Evolutionary conservation across 805 yeast genomes (phyloP).

Genomic region (Yamadazyma olivae): DNA sequence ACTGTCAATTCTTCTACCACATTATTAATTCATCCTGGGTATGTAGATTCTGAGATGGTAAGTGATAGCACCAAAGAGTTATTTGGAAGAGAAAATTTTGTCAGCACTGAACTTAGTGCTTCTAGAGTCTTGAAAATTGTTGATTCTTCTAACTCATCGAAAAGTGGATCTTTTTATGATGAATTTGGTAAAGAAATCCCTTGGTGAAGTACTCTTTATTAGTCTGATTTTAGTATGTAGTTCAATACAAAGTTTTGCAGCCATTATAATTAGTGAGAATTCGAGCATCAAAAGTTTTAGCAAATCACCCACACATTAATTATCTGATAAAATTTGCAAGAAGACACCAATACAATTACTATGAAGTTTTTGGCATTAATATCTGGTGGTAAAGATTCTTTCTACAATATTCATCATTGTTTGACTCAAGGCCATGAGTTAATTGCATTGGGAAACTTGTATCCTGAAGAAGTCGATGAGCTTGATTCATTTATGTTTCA

Average conservation of each 20-base stretch:
- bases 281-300: too few relatives aligned
- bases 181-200: slow-evolving; percentile 2
- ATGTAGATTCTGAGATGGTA: slow-evolving; percentile 24
- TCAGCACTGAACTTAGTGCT: slow-evolving; percentile 4
- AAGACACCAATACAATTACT: too few relatives aligned
- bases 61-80: neutral
- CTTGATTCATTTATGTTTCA: slow-evolving; percentile 96
- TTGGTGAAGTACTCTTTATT: neutral
- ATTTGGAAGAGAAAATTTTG: slow-evolving; percentile 1
- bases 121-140: neutral
- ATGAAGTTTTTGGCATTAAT: slow-evolving; percentile 93
- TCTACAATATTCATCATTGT: slow-evolving; percentile 85
- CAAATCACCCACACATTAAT: too few relatives aligned
- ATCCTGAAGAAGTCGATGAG: slow-evolving; percentile 52
- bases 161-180: slow-evolving; percentile 2
- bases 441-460: slow-evolving; percentile 79
- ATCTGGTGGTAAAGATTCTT: slow-evolving; percentile 96
- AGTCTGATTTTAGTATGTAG: too few relatives aligned
- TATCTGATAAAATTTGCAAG: too few relatives aligned
- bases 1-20: neutral
- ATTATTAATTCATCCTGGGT: slow-evolving; percentile 37
- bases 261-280: too few relatives aligned
- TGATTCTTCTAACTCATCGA: neutral
- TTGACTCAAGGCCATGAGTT: slow-evolving; percentile 81
- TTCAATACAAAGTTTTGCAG: too few relatives aligned